Evolutionary conservation across 2,329 filamentous ascomycete genomes (phyloP).

Genomic region (Sporothrix humicola): DNA sequence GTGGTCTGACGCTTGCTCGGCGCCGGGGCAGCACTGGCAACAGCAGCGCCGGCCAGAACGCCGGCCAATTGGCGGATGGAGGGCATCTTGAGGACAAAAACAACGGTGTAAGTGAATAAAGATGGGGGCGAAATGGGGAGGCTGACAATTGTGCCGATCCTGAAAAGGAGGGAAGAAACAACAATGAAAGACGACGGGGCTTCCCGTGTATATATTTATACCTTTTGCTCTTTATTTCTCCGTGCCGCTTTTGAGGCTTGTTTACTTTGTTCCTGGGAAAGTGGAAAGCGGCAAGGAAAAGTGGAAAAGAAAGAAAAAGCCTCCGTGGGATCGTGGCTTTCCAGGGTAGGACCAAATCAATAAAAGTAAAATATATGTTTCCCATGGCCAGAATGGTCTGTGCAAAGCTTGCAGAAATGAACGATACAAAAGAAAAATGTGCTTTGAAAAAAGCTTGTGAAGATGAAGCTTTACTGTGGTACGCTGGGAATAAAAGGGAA

Average conservation of each 20-base stretch:
- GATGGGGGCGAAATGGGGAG: not conserved
- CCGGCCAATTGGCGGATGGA: constrained; percentile 26
- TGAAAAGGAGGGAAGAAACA: not conserved
- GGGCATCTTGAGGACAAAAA: constrained; percentile 15
- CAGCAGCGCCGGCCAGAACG: constrained; percentile 18
- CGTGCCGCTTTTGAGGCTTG: not conserved
- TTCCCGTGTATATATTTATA: constrained; percentile 14
- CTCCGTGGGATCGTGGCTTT: not conserved
- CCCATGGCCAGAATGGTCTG: no score
- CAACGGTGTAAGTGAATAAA: not conserved
- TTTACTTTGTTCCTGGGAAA: not conserved
- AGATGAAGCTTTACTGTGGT: not conserved
- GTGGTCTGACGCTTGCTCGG: constrained; percentile 29
- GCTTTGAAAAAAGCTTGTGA: constrained; percentile 13
- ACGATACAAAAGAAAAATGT: not conserved
- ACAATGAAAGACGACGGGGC: not conserved
- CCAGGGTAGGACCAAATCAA: not conserved
- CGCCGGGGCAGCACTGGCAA: constrained; percentile 19
- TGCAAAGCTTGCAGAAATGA: no score
- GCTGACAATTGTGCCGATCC: not conserved
- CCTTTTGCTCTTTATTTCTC: not conserved
- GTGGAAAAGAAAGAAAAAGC: not conserved
- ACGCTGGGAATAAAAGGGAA: not conserved
- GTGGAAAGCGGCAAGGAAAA: not conserved
- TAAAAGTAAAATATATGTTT: no score